A percentile compares a stretch with the other conserved stretches of the same genome.
Evolutionary conservation across 202 grass and related monocot genomes (phyloP).

Genomic region (Zizania palustris): DNA sequence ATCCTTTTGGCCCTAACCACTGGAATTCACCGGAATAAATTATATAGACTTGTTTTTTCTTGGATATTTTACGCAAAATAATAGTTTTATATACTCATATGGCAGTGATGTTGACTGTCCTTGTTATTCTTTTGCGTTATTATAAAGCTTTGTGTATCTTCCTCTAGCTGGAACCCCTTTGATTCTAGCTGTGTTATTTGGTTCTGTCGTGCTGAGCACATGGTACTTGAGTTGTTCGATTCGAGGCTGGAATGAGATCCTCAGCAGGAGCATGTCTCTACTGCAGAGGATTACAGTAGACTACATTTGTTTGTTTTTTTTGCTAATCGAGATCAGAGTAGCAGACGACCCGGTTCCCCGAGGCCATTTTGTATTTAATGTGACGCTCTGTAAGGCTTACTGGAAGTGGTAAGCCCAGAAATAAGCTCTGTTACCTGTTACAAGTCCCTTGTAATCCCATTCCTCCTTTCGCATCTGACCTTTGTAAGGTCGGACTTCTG

Average conservation of each 20-base stretch:
- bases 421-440: neutral
- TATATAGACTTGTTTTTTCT: neutral
- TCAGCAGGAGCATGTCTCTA: too few relatives aligned
- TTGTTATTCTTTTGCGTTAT: neutral
- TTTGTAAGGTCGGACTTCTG: neutral
- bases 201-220: neutral
- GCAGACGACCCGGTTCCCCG: neutral
- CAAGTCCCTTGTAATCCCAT: neutral
- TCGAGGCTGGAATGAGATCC: too few relatives aligned
- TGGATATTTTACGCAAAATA: constrained; percentile 28
- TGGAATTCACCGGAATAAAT: constrained; percentile 35
- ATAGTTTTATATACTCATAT: constrained; percentile 2
- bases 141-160: neutral
- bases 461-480: neutral
- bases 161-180: neutral
- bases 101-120: neutral
- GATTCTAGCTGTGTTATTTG: neutral
- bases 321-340: neutral
- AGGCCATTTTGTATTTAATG: neutral
- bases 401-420: neutral
- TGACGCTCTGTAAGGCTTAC: neutral
- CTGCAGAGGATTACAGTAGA: too few relatives aligned
- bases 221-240: neutral
- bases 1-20: constrained; percentile 13
- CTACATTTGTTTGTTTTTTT: neutral